Percentiles rank a stretch among this genome's conserved stretches.
Conservation (phyloP, 2,329 filamentous ascomycete species). For the Teratosphaeriaceae sp. region DNA sequence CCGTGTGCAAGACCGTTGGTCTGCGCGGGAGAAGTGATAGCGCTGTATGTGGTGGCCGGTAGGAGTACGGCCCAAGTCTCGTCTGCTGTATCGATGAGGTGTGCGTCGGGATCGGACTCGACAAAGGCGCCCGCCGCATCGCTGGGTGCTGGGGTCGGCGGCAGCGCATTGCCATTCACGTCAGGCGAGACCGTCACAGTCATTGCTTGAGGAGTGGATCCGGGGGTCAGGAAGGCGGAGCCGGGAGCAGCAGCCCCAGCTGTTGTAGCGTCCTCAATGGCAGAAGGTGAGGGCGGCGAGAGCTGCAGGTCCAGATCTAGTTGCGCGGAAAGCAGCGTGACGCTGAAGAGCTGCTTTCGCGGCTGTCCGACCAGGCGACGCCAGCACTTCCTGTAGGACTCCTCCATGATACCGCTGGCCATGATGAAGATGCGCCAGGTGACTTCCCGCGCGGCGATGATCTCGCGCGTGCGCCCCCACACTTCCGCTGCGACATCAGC, state of each 20-base stretch:
- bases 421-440: conserved; percentile 73
- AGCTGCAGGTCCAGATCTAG: conserved; percentile 15
- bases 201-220: conserved; percentile 52
- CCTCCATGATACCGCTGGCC: conserved; percentile 11
- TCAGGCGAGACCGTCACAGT: conserved; percentile 26
- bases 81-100: conserved; percentile 65
- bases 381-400: conserved; percentile 18
- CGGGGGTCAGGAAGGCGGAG: conserved; percentile 50
- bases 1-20: conserved; percentile 31
- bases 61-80: conserved; percentile 70
- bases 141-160: conserved; percentile 42
- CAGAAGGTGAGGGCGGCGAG: conserved; percentile 10
- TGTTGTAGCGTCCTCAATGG: background rate
- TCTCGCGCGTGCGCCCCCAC: conserved; percentile 66
- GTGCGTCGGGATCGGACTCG: conserved; percentile 53
- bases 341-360: conserved; percentile 33
- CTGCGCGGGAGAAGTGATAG: conserved; percentile 27
- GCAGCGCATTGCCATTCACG: conserved; percentile 16
- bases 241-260: conserved; percentile 11
- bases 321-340: conserved; percentile 20
- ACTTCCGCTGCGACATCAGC: conserved; percentile 65
- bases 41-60: conserved; percentile 21
- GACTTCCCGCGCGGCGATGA: conserved; percentile 62
- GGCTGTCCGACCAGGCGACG: conserved; percentile 17
- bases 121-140: conserved; percentile 43